Percentiles rank a stretch among this genome's conserved stretches.
Conservation (phyloP, 768 basidiomycete species). For the Austroboletus festivus region DNA sequence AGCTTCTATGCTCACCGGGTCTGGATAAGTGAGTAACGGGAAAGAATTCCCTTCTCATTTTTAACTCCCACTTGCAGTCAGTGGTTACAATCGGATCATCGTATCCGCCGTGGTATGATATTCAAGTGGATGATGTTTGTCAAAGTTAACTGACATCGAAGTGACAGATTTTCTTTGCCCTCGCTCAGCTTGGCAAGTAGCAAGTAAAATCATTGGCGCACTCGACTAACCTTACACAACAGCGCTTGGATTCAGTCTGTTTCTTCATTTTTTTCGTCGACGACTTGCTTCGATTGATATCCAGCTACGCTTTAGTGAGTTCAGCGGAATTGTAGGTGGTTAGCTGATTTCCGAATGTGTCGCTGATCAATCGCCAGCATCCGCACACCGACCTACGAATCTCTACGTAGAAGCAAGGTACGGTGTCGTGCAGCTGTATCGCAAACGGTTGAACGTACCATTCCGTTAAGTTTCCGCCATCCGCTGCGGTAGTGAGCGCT, state of each 20-base stretch:
- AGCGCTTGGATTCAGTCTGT: conserved; percentile 19
- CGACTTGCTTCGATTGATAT: not conserved
- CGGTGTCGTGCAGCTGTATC: conserved; percentile 1
- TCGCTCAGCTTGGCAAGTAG: conserved; percentile 13
- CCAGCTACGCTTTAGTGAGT: conserved; percentile 7
- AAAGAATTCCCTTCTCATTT: not conserved
- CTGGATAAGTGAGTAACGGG: conserved; percentile 24
- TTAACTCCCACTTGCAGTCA: conserved; percentile 11
- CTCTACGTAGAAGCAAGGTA: conserved; percentile 6
- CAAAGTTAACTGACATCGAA: not conserved
- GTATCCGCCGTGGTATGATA: conserved; percentile 14
- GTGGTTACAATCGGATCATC: conserved; percentile 15
- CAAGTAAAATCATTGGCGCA: not conserved
- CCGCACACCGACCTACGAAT: conserved; percentile 3
- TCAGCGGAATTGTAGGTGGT: conserved; percentile 6
- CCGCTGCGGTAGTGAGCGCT: conserved; percentile 14
- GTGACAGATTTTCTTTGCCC: conserved; percentile 4
- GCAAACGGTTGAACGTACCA: not conserved
- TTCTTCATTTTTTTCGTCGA: not conserved
- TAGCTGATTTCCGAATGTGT: too few relatives aligned
- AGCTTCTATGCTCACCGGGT: conserved; percentile 28
- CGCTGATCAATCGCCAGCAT: conserved; percentile 6
- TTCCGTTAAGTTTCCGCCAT: conserved; percentile 5
- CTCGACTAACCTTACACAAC: not conserved
- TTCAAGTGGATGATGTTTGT: not conserved